These are phyloP conservation scores for Chloromonas sp. DNA, from an alignment of 163 green algal genomes.

Conservation along the genomic window DNA sequence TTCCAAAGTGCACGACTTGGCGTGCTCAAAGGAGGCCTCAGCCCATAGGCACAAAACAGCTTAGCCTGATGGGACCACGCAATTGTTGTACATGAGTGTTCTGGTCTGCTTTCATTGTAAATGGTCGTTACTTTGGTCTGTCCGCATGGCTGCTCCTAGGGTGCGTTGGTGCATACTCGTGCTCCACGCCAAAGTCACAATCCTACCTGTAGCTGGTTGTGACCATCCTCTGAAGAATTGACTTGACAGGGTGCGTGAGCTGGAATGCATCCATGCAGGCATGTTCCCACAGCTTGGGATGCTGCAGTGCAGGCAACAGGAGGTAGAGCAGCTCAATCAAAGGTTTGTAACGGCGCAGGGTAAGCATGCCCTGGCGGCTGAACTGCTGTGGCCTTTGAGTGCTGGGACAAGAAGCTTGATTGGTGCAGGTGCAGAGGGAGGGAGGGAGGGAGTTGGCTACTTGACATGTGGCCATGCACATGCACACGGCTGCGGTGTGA, in stretches of 20 bases:
- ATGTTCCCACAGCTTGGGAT: constrained; percentile 54
- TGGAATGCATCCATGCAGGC: constrained; percentile 58
- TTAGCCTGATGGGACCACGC: too few species aligned
- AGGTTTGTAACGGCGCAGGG: neutral
- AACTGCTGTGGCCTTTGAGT: neutral
- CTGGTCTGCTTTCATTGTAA: neutral
- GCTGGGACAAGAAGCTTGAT: neutral
- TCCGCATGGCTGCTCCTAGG: neutral
- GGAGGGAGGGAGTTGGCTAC: neutral
- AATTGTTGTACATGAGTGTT: too few species aligned
- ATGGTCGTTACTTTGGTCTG: neutral
- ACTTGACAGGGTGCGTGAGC: neutral
- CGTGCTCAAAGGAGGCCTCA: too few species aligned
- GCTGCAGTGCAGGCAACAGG: constrained; percentile 8
- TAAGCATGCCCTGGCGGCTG: neutral
- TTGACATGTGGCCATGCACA: too few species aligned
- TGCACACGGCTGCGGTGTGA: too few species aligned
- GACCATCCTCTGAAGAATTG: constrained; percentile 20
- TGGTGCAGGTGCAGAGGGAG: neutral
- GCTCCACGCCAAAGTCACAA: neutral
- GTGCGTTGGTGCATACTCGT: neutral
- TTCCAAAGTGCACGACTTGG: too few species aligned
- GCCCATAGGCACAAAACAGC: too few species aligned
- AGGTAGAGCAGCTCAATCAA: neutral
- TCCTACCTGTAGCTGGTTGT: neutral